Percentiles rank a stretch among this genome's conserved stretches.
Conservation (phyloP, 345 rosid species). For the Geranium brycei region DNA sequence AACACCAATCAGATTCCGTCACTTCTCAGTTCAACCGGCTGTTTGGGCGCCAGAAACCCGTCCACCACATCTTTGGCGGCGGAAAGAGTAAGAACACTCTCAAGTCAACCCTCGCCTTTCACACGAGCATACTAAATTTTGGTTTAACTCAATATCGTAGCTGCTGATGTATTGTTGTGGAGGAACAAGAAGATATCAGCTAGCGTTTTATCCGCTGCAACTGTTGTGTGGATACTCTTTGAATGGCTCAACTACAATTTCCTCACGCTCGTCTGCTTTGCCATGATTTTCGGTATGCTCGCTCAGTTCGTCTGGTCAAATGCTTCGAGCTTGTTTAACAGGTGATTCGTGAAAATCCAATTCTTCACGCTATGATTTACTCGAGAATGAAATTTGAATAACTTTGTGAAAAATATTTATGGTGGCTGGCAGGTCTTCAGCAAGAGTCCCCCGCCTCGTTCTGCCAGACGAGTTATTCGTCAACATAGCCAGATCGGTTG, state of each 20-base stretch:
- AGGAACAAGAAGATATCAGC: conserved; percentile 95
- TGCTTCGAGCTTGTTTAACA: conserved; percentile 54
- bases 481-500: conserved; percentile 45
- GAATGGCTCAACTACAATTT: conserved; percentile 91
- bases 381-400: not conserved
- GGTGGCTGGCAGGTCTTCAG: conserved; percentile 34
- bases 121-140: not conserved
- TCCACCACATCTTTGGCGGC: conserved; percentile 74
- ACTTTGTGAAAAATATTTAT: not conserved
- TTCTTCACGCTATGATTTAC: conserved; percentile 1
- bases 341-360: conserved; percentile 22
- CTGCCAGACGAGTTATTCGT: conserved; percentile 67
- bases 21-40: conserved; percentile 48
- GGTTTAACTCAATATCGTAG: conserved; percentile 23
- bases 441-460: conserved; percentile 63
- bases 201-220: conserved; percentile 50
- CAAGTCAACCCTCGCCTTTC: not conserved
- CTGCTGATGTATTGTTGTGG: conserved; percentile 98
- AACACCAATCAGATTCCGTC: conserved; percentile 30
- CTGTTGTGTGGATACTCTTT: conserved; percentile 73
- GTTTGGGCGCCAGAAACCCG: conserved; percentile 72
- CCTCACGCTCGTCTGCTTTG: conserved; percentile 50
- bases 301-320: conserved; percentile 77
- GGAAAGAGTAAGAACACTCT: conserved; percentile 51
- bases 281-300: conserved; percentile 66